Conservation (phyloP, 83 land plant genomes). For the Picea engelmannii region DNA sequence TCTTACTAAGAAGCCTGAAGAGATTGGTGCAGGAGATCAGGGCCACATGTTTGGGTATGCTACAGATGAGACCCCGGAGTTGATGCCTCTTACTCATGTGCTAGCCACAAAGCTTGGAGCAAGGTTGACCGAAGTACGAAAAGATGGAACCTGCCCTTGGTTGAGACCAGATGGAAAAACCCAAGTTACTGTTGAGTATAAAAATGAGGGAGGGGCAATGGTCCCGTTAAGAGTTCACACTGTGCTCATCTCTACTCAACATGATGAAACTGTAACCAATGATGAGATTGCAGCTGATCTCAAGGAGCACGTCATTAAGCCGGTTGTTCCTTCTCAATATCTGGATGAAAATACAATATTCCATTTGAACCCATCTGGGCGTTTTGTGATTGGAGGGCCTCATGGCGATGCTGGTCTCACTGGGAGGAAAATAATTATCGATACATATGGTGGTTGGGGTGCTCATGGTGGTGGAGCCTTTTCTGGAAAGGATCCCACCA, state of each 20-base stretch:
- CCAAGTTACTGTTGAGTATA: slow-evolving; percentile 73
- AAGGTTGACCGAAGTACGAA: slow-evolving; percentile 59
- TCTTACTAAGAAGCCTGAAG: slow-evolving; percentile 64
- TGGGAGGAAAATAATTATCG: slow-evolving; percentile 64
- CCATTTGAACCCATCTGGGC: slow-evolving; percentile 62
- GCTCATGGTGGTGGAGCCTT: slow-evolving; percentile 76
- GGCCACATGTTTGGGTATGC: slow-evolving; percentile 61
- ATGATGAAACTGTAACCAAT: slow-evolving; percentile 65
- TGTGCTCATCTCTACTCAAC: slow-evolving; percentile 70
- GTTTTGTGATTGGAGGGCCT: slow-evolving; percentile 72
- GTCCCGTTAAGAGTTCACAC: slow-evolving; percentile 63
- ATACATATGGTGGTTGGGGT: slow-evolving; percentile 72
- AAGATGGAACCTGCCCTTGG: slow-evolving; percentile 65
- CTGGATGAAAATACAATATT: slow-evolving; percentile 70
- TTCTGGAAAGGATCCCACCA: slow-evolving; percentile 73
- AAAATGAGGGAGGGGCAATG: slow-evolving; percentile 60
- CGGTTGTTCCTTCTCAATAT: slow-evolving; percentile 49
- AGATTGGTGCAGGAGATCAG: slow-evolving; percentile 68
- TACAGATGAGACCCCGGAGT: slow-evolving; percentile 51
- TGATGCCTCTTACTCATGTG: slow-evolving; percentile 71
- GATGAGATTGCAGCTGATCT: slow-evolving; percentile 56
- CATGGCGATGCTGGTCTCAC: slow-evolving; percentile 74
- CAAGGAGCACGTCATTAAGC: slow-evolving; percentile 50
- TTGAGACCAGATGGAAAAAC: slow-evolving; percentile 62
- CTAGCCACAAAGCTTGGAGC: slow-evolving; percentile 68